Conservation (phyloP, 495 filamentous ascomycete species). For the Xylaria sp. region DNA sequence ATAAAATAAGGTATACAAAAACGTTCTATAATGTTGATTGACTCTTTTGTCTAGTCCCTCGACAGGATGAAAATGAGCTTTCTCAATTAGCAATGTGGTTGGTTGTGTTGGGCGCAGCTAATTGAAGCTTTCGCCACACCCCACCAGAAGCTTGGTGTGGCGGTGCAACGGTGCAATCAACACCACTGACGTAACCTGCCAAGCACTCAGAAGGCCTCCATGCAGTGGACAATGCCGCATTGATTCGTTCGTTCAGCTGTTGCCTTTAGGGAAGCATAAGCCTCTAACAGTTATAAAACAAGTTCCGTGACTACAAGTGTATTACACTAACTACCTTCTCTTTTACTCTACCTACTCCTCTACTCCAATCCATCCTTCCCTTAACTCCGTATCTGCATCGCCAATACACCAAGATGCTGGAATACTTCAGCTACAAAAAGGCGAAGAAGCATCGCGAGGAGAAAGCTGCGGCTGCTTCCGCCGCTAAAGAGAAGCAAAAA, state of each 20-base stretch:
- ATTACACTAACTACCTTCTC: background rate
- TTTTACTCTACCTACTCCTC: background rate
- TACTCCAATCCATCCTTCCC: background rate
- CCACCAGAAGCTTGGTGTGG: constrained; percentile 6
- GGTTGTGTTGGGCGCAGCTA: too few species aligned
- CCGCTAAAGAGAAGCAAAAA: constrained; percentile 35
- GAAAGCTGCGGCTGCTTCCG: constrained; percentile 47
- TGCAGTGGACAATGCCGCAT: background rate
- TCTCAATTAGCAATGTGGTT: background rate
- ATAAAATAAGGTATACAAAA: background rate
- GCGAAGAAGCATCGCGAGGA: constrained; percentile 53
- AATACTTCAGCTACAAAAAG: constrained; percentile 52
- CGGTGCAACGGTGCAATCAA: constrained; percentile 15
- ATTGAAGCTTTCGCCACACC: constrained; percentile 20
- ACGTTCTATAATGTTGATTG: too few species aligned
- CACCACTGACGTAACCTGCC: constrained; percentile 16
- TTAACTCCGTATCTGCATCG: background rate
- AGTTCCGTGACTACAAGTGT: background rate
- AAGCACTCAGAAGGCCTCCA: constrained; percentile 17
- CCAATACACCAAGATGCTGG: constrained; percentile 44
- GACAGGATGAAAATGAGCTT: background rate
- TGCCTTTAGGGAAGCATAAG: background rate
- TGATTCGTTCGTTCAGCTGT: too few species aligned
- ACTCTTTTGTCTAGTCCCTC: background rate
- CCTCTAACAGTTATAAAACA: background rate